These are phyloP conservation scores for Podila clonocystis DNA, from an alignment of 192 early-diverging fungal species.

Conservation along the genomic window DNA sequence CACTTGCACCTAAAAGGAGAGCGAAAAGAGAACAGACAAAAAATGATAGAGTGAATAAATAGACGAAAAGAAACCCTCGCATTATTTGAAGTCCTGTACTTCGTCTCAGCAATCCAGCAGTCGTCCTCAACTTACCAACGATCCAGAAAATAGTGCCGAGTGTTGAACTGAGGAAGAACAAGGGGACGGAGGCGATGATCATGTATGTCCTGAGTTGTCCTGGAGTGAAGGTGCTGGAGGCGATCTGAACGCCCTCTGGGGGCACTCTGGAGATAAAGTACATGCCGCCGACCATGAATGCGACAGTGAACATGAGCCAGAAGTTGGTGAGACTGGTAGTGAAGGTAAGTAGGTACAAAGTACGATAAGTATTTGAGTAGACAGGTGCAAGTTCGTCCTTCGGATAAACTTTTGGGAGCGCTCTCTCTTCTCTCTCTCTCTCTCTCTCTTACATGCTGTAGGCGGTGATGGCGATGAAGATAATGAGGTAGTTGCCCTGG, in stretches of 20 bases:
- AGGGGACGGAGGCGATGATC: conserved; percentile 52
- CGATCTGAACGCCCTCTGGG: conserved; percentile 55
- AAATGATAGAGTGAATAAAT: background rate
- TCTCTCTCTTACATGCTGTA: conserved; percentile 61
- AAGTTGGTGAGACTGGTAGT: conserved; percentile 58
- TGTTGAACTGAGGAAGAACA: conserved; percentile 63
- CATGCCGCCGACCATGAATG: conserved; percentile 59
- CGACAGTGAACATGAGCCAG: conserved; percentile 59
- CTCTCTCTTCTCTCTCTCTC: too few relatives aligned
- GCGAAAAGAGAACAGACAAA: background rate
- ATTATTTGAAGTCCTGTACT: too few relatives aligned
- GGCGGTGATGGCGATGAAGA: conserved; percentile 61
- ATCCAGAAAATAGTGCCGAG: conserved; percentile 69
- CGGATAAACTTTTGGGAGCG: background rate
- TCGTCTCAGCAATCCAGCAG: background rate
- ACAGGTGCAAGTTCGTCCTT: background rate
- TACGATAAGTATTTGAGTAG: background rate
- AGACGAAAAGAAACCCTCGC: background rate
- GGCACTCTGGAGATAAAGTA: conserved; percentile 57
- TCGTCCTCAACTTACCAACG: conserved; percentile 51
- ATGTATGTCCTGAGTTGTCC: conserved; percentile 58
- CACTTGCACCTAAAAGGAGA: conserved; percentile 59
- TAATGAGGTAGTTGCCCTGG: conserved; percentile 68
- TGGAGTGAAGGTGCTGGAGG: conserved; percentile 36
- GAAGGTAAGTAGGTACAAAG: background rate